A percentile compares a stretch with the other conserved stretches of the same genome.
Conservation (phyloP, 768 basidiomycete species). For the Russula olivacea region DNA sequence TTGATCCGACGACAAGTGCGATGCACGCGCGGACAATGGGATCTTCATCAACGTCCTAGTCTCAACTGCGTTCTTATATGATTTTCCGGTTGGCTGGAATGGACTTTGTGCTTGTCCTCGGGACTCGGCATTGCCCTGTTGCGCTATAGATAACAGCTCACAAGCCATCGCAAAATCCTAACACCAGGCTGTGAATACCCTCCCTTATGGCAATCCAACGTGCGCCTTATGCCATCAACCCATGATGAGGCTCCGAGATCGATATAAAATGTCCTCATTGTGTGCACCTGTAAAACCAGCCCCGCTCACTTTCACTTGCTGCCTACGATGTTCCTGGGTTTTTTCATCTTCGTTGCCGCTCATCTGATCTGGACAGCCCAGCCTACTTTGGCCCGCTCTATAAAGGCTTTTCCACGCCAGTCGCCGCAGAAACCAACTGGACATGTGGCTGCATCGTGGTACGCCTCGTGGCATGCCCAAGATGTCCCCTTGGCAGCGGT, state of each 20-base stretch:
- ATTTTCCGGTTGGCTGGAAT: neutral
- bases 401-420: no score
- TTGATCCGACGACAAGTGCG: neutral
- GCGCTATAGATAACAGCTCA: neutral
- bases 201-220: neutral
- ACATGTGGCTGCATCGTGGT: slow-evolving; percentile 48
- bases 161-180: neutral
- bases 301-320: neutral
- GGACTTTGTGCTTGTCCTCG: no score
- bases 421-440: neutral
- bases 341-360: neutral
- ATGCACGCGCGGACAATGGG: neutral
- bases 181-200: neutral
- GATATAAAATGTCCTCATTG: neutral
- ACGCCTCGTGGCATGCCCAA: slow-evolving; percentile 45
- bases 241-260: neutral
- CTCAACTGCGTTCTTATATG: neutral
- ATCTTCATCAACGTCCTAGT: neutral
- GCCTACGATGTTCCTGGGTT: slow-evolving; percentile 4
- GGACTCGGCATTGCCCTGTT: no score
- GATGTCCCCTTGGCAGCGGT: slow-evolving; percentile 40
- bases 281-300: neutral
- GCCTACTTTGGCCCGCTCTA: no score
- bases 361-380: slow-evolving; percentile 1
- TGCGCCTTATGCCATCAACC: neutral